Evolutionary conservation across 163 green algal genomes (phyloP).

Genomic region (Scenedesmus sp.): DNA sequence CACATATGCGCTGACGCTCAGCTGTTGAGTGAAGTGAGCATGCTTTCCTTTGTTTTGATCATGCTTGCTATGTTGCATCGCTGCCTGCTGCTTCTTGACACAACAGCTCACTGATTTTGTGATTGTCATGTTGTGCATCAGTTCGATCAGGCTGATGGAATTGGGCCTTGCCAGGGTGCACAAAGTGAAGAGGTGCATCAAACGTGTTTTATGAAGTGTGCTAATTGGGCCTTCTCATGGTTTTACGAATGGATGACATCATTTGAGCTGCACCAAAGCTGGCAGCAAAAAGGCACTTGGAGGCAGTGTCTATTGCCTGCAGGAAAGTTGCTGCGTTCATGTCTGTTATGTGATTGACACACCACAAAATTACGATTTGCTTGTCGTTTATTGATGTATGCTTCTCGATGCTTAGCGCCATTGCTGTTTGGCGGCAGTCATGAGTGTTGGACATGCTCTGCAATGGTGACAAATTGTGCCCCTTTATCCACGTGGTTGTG

Average conservation of each 20-base stretch:
- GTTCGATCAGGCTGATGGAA: not conserved
- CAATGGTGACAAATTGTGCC: not conserved
- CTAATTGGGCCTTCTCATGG: too few species aligned
- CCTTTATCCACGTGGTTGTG: not conserved
- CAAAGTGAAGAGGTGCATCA: not conserved
- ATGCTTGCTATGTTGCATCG: too few species aligned
- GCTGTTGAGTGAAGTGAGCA: too few species aligned
- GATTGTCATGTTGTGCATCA: not conserved
- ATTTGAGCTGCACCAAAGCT: not conserved
- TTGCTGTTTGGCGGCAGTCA: not conserved
- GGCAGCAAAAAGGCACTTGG: too few species aligned
- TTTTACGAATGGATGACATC: not conserved
- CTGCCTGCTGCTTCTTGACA: too few species aligned
- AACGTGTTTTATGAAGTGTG: too few species aligned
- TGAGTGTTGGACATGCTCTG: constrained; percentile 21
- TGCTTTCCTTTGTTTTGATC: too few species aligned
- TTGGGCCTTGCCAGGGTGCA: not conserved
- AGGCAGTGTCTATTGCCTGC: too few species aligned
- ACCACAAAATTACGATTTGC: not conserved
- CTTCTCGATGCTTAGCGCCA: not conserved
- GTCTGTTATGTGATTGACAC: too few species aligned
- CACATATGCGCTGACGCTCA: too few species aligned
- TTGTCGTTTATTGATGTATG: not conserved
- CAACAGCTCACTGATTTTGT: too few species aligned
- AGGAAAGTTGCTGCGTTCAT: too few species aligned